Evolutionary conservation across 2,329 filamentous ascomycete genomes (phyloP).

Genomic region (Fusarium annulatum): DNA sequence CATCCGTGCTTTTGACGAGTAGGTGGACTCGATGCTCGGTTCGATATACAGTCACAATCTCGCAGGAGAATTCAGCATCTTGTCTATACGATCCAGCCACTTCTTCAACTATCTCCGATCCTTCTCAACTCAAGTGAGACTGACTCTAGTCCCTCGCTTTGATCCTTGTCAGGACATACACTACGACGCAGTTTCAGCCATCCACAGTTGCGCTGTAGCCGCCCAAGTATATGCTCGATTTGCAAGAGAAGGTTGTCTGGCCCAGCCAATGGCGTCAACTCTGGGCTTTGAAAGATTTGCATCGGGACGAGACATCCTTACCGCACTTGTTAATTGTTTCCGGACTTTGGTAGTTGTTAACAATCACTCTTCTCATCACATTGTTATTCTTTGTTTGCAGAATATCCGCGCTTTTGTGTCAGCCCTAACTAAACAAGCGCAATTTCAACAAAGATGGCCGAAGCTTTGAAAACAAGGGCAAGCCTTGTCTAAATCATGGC

Average conservation of each 20-base stretch:
- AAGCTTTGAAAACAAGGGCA: constrained; percentile 10
- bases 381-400: neutral
- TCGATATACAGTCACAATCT: neutral
- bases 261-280: constrained; percentile 18
- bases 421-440: constrained; percentile 19
- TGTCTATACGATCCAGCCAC: neutral
- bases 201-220: constrained; percentile 41
- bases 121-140: neutral
- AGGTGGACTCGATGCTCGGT: constrained; percentile 19
- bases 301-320: constrained; percentile 4
- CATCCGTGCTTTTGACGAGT: neutral
- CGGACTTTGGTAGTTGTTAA: neutral
- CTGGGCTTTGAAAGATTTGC: constrained; percentile 1
- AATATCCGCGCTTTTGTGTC: neutral
- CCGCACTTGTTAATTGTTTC: constrained; percentile 16
- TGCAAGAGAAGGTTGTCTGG: constrained; percentile 20
- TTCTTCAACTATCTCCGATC: neutral
- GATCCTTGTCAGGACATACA: constrained; percentile 31
- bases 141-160: neutral
- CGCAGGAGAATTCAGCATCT: neutral
- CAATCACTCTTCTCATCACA: constrained; percentile 5
- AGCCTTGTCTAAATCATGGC: constrained; percentile 21
- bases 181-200: constrained; percentile 27
- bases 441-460: constrained; percentile 25
- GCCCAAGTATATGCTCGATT: constrained; percentile 30